Base-by-base conservation (phyloP, 345 rosid genomes). In the Salix dunnii region DNA sequence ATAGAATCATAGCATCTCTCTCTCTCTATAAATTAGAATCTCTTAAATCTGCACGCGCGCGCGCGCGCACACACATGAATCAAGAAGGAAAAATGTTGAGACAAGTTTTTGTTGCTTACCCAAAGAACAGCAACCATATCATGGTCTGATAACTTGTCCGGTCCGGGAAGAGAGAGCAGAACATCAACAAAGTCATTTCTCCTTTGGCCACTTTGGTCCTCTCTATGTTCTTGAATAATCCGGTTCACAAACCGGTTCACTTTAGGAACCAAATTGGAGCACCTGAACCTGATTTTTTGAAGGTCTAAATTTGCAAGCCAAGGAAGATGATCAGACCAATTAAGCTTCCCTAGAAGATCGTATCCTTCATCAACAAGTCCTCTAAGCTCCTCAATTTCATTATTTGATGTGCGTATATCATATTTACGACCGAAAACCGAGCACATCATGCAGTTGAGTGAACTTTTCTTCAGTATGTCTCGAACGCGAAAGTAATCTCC, bases 271-370 rank as follows among this genome's bases (percentile, higher is more conserved):
- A 89, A 72, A 31, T 67, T 53, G 27, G 83, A 71, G 87, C 88
- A 89, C 38, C 91, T 77, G 74, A 77, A 55, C 75, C 88, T 81
- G 53, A 89, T 77, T 58, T 68, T 79, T 76, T 87, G 90, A 4
- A 79, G 76, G 76, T 89, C 90, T 4, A 89, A 79, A 28, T 62
- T 78, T 9, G 81, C 82, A 1, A 89, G 66, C 87, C 90, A 85
- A 18, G 90, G 86, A 42, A 87, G 86, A 74, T 89, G 90, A 83
- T 89, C 91, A 40, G 89, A 79, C 88, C 84, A 89, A 66, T 85
- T 89, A 17, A 87, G 75, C 71, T 74, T 78, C 60, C 91, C 91
- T 0, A 89, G 71, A 9, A 89, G 58, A 4, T 85, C 85, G 46
- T 87, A 89, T 6, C 91, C 91, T 81, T 87, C 89, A 21, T 82